Evolutionary conservation across 768 basidiomycete species (phyloP).

Genomic region (Leccinellum luteum): DNA sequence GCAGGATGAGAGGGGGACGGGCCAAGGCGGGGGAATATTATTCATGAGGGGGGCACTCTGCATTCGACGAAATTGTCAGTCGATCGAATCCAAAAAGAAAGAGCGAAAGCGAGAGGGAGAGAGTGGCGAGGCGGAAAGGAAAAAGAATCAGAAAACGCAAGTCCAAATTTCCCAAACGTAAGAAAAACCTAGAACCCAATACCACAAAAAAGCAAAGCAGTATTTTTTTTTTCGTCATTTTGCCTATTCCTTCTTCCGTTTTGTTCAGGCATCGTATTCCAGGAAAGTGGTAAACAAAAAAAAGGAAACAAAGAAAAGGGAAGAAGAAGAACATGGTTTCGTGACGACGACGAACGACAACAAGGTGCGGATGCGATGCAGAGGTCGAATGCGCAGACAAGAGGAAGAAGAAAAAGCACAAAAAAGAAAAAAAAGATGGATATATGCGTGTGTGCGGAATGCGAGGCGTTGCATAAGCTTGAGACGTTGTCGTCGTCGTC

Average conservation of each 20-base stretch:
- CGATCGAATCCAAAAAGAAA: background rate
- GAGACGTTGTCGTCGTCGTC: background rate
- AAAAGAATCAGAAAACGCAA: background rate
- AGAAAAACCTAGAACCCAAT: background rate
- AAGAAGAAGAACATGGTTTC: background rate
- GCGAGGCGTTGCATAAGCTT: background rate
- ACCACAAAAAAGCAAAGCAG: background rate
- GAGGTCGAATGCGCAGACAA: background rate
- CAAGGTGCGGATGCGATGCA: background rate
- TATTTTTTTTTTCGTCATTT: background rate
- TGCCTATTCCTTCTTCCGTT: background rate
- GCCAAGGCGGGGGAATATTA: too few species aligned
- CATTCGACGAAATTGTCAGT: background rate
- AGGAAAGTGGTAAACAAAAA: background rate
- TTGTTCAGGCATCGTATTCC: background rate
- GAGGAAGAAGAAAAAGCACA: background rate
- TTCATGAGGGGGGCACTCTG: too few species aligned
- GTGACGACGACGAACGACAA: background rate
- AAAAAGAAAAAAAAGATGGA: background rate
- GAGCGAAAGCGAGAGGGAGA: background rate
- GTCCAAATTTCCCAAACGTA: background rate
- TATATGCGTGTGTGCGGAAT: background rate
- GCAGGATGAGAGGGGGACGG: background rate
- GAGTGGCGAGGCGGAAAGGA: background rate
- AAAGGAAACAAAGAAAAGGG: background rate